Evolutionary conservation across 306 rosid genomes (phyloP).

Genomic region (Begonia fuchsioides): DNA sequence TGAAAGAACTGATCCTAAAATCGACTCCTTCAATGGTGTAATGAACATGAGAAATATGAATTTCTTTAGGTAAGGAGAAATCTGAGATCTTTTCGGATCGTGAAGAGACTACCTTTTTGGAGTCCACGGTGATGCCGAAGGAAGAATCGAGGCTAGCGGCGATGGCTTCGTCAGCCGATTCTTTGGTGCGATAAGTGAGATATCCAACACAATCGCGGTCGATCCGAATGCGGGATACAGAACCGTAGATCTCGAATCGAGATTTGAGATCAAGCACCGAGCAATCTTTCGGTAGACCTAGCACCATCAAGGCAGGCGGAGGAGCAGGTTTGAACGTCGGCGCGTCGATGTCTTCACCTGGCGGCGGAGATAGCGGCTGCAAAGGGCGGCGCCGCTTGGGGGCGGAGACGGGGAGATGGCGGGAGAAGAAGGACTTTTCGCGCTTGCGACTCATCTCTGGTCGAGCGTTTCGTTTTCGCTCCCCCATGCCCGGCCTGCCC

Average conservation of each 20-base stretch:
- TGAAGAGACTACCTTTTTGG: conserved; percentile 35
- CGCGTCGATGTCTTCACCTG: conserved; percentile 15
- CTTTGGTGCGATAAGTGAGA: conserved; percentile 47
- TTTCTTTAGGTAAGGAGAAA: too few species aligned
- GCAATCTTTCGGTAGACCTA: conserved; percentile 60
- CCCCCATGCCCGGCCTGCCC: too few species aligned
- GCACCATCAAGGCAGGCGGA: conserved; percentile 55
- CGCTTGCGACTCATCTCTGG: conserved; percentile 62
- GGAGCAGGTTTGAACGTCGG: conserved; percentile 45
- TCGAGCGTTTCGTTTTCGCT: background rate
- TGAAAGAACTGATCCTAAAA: too few species aligned
- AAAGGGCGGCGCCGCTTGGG: conserved; percentile 15
- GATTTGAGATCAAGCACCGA: conserved; percentile 86
- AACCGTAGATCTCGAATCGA: conserved; percentile 87
- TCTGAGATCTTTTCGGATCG: background rate
- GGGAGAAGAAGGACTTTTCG: conserved; percentile 43
- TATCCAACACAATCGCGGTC: conserved; percentile 66
- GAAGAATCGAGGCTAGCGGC: conserved; percentile 64
- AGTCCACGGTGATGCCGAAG: conserved; percentile 51
- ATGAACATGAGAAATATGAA: too few species aligned
- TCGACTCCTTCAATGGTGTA: too few species aligned
- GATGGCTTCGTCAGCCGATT: conserved; percentile 60
- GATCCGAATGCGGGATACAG: conserved; percentile 82
- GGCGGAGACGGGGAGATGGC: conserved; percentile 23
- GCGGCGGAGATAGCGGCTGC: conserved; percentile 8